phyloP scores from a whole-genome alignment of 352 stramenopile species.

The Phytophthora hybrid region DNA sequence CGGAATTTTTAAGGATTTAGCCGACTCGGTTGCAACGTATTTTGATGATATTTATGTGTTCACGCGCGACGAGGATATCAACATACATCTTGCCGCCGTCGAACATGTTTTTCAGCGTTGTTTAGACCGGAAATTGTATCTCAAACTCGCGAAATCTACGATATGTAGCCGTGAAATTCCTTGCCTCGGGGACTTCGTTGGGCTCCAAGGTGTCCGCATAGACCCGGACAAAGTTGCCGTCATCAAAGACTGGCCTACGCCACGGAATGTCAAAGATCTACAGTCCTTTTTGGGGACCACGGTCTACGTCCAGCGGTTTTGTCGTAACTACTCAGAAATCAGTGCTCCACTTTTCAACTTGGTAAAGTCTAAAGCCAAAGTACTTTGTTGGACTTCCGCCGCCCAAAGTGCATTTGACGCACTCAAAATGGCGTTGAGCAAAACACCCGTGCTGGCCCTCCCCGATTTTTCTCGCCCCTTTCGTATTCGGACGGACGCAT shows the following conservation, averaged over 20 bases:
- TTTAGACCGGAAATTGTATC: conserved; percentile 3
- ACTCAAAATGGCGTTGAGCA: conserved; percentile 2
- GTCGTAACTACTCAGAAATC: conserved; percentile 2
- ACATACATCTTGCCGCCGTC: background rate
- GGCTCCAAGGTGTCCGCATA: conserved; percentile 1
- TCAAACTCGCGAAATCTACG: conserved; percentile 13
- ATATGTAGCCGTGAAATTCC: conserved; percentile 16
- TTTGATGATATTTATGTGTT: conserved; percentile 18
- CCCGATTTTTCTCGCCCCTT: conserved; percentile 5
- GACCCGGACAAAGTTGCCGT: conserved; percentile 7
- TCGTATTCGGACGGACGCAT: conserved; percentile 8
- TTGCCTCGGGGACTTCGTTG: conserved; percentile 6
- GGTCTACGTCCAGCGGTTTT: conserved; percentile 7
- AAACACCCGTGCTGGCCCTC: background rate
- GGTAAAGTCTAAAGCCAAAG: conserved; percentile 8
- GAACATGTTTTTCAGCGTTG: conserved; percentile 9
- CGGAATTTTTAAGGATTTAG: background rate
- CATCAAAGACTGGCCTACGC: conserved; percentile 2
- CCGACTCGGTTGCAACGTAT: conserved; percentile 1
- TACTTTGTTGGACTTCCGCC: background rate
- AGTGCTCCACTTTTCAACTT: background rate
- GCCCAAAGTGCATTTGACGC: conserved; percentile 11
- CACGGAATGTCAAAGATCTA: conserved; percentile 2
- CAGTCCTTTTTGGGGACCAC: conserved; percentile 5
- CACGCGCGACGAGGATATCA: background rate